Conservation (phyloP, 2,329 filamentous ascomycete genomes). For the Trichoderma sp. region DNA sequence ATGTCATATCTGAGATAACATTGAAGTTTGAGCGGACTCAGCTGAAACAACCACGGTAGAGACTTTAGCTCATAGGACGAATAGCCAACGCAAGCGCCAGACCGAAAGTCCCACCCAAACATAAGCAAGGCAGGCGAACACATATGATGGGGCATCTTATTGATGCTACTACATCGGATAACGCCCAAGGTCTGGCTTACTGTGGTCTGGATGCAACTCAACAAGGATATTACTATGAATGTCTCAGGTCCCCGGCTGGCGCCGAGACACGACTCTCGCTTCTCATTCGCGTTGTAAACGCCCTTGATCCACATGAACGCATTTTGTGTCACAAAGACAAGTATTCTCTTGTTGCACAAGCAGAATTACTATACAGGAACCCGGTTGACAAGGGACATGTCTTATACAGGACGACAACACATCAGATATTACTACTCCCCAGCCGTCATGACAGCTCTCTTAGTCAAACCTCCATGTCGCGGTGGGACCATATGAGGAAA, state of each 20-base stretch:
- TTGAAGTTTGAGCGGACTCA: no score
- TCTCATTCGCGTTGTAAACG: not conserved
- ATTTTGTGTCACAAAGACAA: not conserved
- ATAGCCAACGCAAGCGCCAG: not conserved
- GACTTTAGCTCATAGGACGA: not conserved
- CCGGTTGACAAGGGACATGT: not conserved
- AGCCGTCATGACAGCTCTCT: not conserved
- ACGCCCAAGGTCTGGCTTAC: not conserved
- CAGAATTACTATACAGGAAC: not conserved
- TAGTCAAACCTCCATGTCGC: not conserved
- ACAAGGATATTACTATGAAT: not conserved
- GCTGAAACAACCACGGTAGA: no score
- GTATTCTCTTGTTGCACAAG: not conserved
- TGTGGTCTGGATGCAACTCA: not conserved
- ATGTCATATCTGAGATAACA: not conserved
- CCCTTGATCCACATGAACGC: not conserved
- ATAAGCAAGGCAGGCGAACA: not conserved
- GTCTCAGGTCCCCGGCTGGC: not conserved
- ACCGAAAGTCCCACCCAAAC: not conserved
- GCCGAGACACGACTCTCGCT: not conserved
- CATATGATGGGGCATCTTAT: not conserved
- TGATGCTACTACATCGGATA: not conserved
- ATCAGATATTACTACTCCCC: not conserved
- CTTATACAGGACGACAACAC: not conserved
- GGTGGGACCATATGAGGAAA: no score